Conservation (phyloP, 257 asterid species). For the Fraxinus excelsior region DNA sequence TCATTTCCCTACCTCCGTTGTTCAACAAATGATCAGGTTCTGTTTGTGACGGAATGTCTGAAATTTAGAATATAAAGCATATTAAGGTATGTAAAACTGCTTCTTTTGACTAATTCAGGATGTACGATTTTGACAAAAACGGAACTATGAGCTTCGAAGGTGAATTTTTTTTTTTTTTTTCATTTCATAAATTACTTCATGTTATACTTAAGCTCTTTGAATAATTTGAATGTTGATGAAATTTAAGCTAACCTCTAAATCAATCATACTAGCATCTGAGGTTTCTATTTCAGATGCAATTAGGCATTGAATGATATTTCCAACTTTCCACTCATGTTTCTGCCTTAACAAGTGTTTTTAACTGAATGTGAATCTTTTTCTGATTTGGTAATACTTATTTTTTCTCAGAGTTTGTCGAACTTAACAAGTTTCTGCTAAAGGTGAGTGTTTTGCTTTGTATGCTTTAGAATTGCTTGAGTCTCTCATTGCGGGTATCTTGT, state of each 20-base stretch:
- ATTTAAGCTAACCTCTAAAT: neutral
- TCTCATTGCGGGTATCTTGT: neutral
- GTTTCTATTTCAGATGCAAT: neutral
- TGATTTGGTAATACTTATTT: conserved; percentile 10
- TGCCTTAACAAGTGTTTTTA: conserved; percentile 1
- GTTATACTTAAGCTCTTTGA: neutral
- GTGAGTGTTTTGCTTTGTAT: conserved; percentile 39
- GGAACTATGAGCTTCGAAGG: conserved; percentile 91
- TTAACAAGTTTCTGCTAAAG: conserved; percentile 83
- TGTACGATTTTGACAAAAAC: conserved; percentile 76
- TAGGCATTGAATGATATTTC: conserved; percentile 6
- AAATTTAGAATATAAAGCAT: neutral
- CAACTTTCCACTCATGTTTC: neutral
- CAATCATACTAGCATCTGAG: neutral
- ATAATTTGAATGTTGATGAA: neutral
- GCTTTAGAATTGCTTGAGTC: neutral
- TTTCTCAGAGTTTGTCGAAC: conserved; percentile 66
- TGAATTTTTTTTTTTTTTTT: conserved; percentile 14
- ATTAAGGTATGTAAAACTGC: conserved; percentile 10
- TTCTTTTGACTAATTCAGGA: conserved; percentile 43
- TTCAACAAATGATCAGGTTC: conserved; percentile 87
- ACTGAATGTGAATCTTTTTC: neutral
- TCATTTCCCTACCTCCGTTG: conserved; percentile 63
- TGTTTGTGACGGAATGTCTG: neutral
- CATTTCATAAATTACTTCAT: neutral